These are phyloP conservation scores for Magnaporthales sp. DNA, from an alignment of 2,329 filamentous ascomycete species.

Conservation along the genomic window DNA sequence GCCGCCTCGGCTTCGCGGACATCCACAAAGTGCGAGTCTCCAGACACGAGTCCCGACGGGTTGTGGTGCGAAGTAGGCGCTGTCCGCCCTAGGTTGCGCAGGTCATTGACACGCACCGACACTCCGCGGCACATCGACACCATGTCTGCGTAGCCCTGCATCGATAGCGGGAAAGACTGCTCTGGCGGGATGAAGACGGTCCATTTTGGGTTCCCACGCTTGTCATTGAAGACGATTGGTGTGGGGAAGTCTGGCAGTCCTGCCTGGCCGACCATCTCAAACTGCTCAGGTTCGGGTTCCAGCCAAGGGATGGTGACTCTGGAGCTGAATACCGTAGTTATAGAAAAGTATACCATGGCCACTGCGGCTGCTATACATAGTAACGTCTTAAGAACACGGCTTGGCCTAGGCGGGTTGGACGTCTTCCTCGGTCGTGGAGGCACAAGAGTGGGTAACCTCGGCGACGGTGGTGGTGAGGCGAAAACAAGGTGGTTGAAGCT, in stretches of 20 bases:
- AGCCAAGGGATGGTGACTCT: background rate
- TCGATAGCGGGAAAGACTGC: conserved; percentile 56
- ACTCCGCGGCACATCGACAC: conserved; percentile 60
- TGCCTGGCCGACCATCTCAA: conserved; percentile 59
- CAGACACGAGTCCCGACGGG: background rate
- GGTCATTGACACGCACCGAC: conserved; percentile 45
- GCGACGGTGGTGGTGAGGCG: conserved; percentile 56
- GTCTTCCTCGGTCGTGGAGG: conserved; percentile 57
- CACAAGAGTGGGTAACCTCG: conserved; percentile 56
- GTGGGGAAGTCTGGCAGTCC: conserved; percentile 63
- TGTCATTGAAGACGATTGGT: conserved; percentile 61
- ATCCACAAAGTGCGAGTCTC: conserved; percentile 65
- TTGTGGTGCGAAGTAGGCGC: conserved; percentile 32
- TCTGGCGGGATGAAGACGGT: conserved; percentile 69
- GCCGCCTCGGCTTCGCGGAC: conserved; percentile 60
- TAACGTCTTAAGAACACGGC: conserved; percentile 41
- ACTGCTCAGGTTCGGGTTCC: conserved; percentile 31
- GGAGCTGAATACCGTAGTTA: background rate
- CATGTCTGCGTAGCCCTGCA: conserved; percentile 60
- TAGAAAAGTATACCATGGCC: background rate
- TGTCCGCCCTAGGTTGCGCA: conserved; percentile 30
- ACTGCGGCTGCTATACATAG: conserved; percentile 2
- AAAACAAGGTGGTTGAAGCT: conserved; percentile 60
- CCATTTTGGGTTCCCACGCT: conserved; percentile 60
- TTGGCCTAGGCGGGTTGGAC: conserved; percentile 44